These are phyloP conservation scores for Hericium coralloides DNA, from an alignment of 768 basidiomycete species.

Conservation along the genomic window DNA sequence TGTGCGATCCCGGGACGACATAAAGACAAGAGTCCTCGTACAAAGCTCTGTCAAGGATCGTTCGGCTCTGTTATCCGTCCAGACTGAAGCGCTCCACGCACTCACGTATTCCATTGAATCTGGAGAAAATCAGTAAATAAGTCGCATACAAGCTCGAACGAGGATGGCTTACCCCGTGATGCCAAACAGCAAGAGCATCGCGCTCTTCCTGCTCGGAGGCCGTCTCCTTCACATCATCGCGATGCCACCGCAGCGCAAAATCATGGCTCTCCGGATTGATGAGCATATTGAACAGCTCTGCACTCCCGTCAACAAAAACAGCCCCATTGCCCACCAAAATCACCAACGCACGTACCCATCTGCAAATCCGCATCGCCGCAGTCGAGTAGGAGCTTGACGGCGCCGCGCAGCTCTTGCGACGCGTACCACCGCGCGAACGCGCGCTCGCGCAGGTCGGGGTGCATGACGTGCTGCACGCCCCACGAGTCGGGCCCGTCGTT, in stretches of 20 bases:
- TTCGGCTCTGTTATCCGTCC: not conserved
- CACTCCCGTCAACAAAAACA: not conserved
- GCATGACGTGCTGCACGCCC: constrained; percentile 81
- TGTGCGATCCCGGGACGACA: constrained; percentile 65
- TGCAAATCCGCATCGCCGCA: constrained; percentile 56
- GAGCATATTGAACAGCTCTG: constrained; percentile 70
- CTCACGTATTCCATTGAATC: constrained; percentile 81
- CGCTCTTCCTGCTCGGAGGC: constrained; percentile 54
- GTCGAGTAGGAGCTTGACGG: constrained; percentile 37
- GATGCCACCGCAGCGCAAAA: constrained; percentile 74
- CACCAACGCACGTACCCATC: constrained; percentile 47
- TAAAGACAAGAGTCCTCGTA: constrained; percentile 62
- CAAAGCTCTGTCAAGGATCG: constrained; percentile 39
- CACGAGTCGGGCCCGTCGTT: constrained; percentile 55
- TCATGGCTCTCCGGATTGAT: constrained; percentile 57
- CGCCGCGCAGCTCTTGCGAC: constrained; percentile 35
- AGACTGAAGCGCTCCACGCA: constrained; percentile 1
- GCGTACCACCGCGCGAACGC: constrained; percentile 64
- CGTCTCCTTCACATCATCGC: constrained; percentile 60
- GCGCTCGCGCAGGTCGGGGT: constrained; percentile 55
- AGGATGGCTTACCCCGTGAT: constrained; percentile 48
- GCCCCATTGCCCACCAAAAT: not conserved
- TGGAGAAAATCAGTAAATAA: constrained; percentile 16
- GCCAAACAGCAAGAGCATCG: constrained; percentile 46
- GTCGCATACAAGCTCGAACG: not conserved